phyloP scores from a whole-genome alignment of 495 filamentous ascomycete genomes.

The Aspergillus nanangensis region DNA sequence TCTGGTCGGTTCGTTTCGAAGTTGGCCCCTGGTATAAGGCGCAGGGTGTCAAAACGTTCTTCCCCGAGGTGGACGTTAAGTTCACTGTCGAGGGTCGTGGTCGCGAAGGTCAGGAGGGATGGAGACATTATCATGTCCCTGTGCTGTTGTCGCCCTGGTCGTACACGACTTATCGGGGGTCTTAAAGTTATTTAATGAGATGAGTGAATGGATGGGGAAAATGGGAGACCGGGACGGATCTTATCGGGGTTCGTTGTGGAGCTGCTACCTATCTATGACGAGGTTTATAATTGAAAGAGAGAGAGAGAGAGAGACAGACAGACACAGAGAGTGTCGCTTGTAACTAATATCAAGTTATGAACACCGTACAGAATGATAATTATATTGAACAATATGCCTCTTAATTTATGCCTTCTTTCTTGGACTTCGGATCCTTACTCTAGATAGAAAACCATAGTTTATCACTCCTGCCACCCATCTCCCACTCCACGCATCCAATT shows the following conservation, averaged over 20 bases:
- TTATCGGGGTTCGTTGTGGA: neutral
- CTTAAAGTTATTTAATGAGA: slow-evolving; percentile 16
- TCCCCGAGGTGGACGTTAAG: slow-evolving; percentile 82
- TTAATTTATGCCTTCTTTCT: no score
- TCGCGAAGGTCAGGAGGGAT: slow-evolving; percentile 53
- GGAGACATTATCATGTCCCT: slow-evolving; percentile 88
- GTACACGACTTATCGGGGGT: slow-evolving; percentile 90
- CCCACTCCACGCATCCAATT: slow-evolving; percentile 18
- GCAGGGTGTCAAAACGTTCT: slow-evolving; percentile 71
- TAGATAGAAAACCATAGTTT: no score
- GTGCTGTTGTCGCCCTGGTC: slow-evolving; percentile 84
- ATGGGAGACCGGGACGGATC: neutral
- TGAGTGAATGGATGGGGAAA: neutral
- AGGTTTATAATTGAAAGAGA: no score
- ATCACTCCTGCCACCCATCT: slow-evolving; percentile 11
- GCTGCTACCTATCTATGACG: no score
- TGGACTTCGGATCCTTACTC: no score
- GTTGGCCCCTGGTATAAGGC: slow-evolving; percentile 71
- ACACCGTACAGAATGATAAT: no score
- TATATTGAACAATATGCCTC: no score
- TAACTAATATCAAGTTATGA: no score
- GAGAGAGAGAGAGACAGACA: neutral
- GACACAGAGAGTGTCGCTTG: no score
- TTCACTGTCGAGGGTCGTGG: slow-evolving; percentile 65
- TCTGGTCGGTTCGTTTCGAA: slow-evolving; percentile 75